These are phyloP conservation scores for Durotheca rogersii DNA, from an alignment of 495 filamentous ascomycete genomes.

Conservation along the genomic window DNA sequence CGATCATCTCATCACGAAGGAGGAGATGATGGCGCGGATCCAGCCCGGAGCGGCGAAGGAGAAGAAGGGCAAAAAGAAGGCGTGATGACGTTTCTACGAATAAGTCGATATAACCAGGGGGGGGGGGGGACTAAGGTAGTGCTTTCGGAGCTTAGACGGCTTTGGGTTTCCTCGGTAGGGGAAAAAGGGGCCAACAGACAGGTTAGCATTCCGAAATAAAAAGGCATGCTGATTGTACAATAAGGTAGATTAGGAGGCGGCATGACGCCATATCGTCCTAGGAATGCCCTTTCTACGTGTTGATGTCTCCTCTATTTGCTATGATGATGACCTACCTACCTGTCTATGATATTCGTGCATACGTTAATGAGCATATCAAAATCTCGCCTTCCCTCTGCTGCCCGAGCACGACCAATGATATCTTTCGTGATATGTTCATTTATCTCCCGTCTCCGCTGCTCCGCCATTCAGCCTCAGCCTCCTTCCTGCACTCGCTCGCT, in stretches of 20 bases:
- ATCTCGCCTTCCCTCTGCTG: no score
- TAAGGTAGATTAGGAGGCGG: conserved; percentile 32
- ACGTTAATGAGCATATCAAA: no score
- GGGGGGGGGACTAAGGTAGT: no score
- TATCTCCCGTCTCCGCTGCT: no score
- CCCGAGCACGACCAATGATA: no score
- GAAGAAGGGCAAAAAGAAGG: conserved; percentile 40
- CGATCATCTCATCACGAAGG: conserved; percentile 98
- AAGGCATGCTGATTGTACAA: conserved; percentile 35
- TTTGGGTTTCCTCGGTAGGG: conserved; percentile 20
- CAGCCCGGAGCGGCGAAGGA: conserved; percentile 57
- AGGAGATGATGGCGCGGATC: conserved; percentile 99
- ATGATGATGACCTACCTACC: no score
- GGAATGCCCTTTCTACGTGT: conserved; percentile 22
- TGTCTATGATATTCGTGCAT: no score
- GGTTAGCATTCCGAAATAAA: conserved; percentile 32
- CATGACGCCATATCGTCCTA: conserved; percentile 20
- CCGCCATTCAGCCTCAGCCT: no score
- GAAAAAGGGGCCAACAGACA: conserved; percentile 12
- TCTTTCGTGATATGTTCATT: no score
- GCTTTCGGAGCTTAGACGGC: conserved; percentile 18
- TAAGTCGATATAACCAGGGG: no score
- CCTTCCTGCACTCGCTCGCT: no score
- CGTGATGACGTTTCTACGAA: conserved; percentile 25
- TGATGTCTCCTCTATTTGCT: conserved; percentile 6